Base-by-base conservation (phyloP, 352 stramenopile species). In the Phytophthora constricta region DNA sequence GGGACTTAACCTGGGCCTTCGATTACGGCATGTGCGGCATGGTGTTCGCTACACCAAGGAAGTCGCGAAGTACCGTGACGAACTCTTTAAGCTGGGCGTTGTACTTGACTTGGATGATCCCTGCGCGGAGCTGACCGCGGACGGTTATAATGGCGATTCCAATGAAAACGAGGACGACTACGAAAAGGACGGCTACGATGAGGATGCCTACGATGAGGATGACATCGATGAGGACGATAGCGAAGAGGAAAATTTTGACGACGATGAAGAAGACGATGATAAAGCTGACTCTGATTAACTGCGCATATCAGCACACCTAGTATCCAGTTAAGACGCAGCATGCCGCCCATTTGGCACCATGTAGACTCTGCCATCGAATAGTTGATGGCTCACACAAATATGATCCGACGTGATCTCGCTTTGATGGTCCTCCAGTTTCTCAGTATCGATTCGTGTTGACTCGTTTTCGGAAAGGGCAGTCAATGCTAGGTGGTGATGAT, bases 1-100 rank as follows among this genome's bases (percentile, higher is more conserved):
- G 80, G 84, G 87, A 0, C 63, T 95, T 20, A 93, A 95, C 55
- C 58, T 95, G 2, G 85, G 87, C 0, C 69, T 92, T 46, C 77
- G 84, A 2, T 48, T 93, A 51, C 79, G 86, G 25, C 86, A 93
- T 58, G 59, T 95, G 25, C 82, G 77, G 31, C 82, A 91, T 34
- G 83, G 86, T 37, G 64, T 86, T 56, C 83, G 82, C 4, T 95
- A 92, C 52, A 70, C 72, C 13, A 72, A 76, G n/a, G 84, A 95
- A 37, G 72, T 80, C 4, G 54, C 62, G 26, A 91, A 91, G 52
- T 91, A 91, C 62, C 72, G 73, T 14, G 47, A 66, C 3, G 74
- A 88, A 4, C 51, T 92, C 14, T 16, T 66, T 4, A 52, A 74
- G 25, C 54, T 89, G 5, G 71, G 76, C 5, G 70, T 84, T 5